Evolutionary conservation across 768 basidiomycete genomes (phyloP), one percentile per base, ranked within the genome.

Genomic region (Lactarius psammicola): DNA sequence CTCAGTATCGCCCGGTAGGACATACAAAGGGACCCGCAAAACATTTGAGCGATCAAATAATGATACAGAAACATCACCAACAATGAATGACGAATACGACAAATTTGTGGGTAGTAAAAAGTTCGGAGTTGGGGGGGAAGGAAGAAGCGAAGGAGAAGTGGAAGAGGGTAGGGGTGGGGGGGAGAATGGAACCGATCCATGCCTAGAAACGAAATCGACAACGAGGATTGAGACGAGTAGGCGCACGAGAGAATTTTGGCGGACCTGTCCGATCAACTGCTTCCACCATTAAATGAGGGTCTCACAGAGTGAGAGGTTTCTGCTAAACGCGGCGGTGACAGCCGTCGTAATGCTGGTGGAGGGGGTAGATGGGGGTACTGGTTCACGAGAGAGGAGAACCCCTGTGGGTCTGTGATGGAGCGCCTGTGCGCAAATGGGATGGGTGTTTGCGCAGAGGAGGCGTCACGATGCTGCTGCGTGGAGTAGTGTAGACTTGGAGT

Each of bases 361-460:
- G 78, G 63, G 82, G 80, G 73, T 82, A 84, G 56, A 78, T 76
- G 64, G 81, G 81, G 68, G 81, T 81, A 65, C 82, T 79, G 34
- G 77, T 78, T 58, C 82, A 75, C 42, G 82, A 76, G 63, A 76
- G 77, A 73, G 80, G 85, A 20, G 56, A 68, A 64, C 56, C 79
- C 79, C 68, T 84, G 84, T 28, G 85, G 80, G 56, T 87, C 87
- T 34, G 84, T 84, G 59, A 83, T 76, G 44, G 85, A 79, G 59
- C 87, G 81, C 66, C 86, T 80, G 69, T 84, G 85, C 46, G 80
- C 79, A 72, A 82, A 87, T 17, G 83, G 76, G 63, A 82, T 69
- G 49, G 82, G 72, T 10, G 79, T 75, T 60, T 84, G 81, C 8
- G 67, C 56, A 30, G 68, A 70, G 36, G 72, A 58, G 60, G 67